phyloP scores from a whole-genome alignment of 371 early-diverging fungal genomes.

The Mucor piriformis region DNA sequence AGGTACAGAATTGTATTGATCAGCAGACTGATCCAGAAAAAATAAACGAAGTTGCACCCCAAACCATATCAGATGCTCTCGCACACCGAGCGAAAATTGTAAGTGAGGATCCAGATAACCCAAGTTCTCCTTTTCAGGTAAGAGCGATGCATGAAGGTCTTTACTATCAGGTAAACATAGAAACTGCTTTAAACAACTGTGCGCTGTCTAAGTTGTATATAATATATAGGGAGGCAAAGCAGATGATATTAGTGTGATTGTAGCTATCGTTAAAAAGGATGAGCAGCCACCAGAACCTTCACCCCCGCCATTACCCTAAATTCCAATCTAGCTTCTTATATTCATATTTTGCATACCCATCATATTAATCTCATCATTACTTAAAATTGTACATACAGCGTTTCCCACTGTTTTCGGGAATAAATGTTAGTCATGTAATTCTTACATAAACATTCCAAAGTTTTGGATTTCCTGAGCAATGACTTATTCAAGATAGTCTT shows the following conservation, averaged over 20 bases:
- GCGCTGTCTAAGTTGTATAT: too few species aligned
- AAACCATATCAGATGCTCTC: constrained; percentile 71
- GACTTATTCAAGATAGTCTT: too few species aligned
- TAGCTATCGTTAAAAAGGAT: constrained; percentile 60
- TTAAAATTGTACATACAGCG: constrained; percentile 1
- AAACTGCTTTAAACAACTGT: too few species aligned
- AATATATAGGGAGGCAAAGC: constrained; percentile 73
- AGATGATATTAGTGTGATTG: constrained; percentile 81
- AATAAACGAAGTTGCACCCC: constrained; percentile 64
- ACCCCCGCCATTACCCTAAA: constrained; percentile 28
- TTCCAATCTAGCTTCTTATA: neutral
- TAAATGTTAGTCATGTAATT: too few species aligned
- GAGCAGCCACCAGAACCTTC: constrained; percentile 25
- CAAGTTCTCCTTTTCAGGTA: constrained; percentile 82
- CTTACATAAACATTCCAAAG: too few species aligned
- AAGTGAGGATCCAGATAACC: constrained; percentile 71
- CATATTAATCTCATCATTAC: constrained; percentile 3
- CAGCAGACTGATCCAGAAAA: constrained; percentile 41
- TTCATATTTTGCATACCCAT: constrained; percentile 3
- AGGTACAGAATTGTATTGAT: constrained; percentile 45
- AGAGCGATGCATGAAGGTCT: constrained; percentile 75
- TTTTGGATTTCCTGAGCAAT: too few species aligned
- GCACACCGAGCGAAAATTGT: constrained; percentile 73
- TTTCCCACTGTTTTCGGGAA: too few species aligned
- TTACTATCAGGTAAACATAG: constrained; percentile 51